Evolutionary conservation across 441 rosid species (phyloP), one percentile per base, ranked within the genome.

Genomic region (Adansonia rubrostipa): DNA sequence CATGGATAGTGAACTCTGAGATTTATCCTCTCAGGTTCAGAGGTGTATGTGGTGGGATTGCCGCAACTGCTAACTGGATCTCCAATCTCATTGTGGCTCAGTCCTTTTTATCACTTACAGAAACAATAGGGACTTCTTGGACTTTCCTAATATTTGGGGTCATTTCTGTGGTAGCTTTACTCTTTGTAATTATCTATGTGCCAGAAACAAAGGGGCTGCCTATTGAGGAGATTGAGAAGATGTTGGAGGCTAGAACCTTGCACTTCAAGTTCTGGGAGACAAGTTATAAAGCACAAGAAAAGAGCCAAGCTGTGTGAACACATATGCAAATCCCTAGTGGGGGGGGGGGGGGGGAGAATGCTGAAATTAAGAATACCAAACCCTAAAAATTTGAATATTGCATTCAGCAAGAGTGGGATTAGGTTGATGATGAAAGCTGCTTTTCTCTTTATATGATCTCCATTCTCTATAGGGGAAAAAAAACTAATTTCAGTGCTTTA

Each of bases 141-240:
- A 89, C 98, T 1, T 92, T 94, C 88, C 67, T 90, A 9, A 73
- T 89, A 5, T 92, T 92, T 63, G 94, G 95, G 19, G 81, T 82
- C 60, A 81, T 92, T 19, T 73, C 94, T 0, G 83, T 91, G 40
- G 64, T 87, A 9, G 94, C 89, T 40, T 75, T 91, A 67, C 1
- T 90, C 68, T 92, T 94, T 82, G 93, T 94, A 63, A 65, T 88
- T 56, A 71, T 89, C 0, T 89, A 66, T 78, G 95, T 91, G 65
- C 98, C 93, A 0, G 97, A 93, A 83, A 91, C 98, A 0, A 91
- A 92, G 81, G 97, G 93, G 33, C 81, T 93, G 73, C 91, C 94
- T 5, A 88, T 94, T 24, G 98, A 94, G 74, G 93, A 91, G 81
- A 83, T 92, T 22, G 95, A 94, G 88, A 86, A 86, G 83, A 87